phyloP scores from a whole-genome alignment of 177 flowering plant species.

The Tripterygium wilfordii region DNA sequence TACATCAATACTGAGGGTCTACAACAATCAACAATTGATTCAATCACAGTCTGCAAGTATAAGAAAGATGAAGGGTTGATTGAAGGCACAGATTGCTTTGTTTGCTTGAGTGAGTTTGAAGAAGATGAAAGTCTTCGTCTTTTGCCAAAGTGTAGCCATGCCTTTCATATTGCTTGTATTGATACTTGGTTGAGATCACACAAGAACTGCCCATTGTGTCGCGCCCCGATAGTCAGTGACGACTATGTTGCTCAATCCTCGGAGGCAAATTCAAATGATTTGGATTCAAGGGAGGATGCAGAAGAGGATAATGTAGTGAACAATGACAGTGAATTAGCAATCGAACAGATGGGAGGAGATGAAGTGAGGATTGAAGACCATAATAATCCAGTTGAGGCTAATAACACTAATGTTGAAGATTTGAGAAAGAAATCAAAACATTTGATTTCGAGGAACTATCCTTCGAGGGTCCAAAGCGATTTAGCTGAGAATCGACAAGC shows the following conservation, averaged over 20 bases:
- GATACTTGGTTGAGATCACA: slow-evolving; percentile 42
- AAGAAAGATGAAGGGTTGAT: slow-evolving; percentile 21
- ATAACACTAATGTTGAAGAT: background rate
- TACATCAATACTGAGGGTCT: slow-evolving; percentile 29
- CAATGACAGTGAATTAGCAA: background rate
- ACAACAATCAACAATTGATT: slow-evolving; percentile 23
- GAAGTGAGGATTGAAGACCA: background rate
- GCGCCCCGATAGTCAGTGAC: slow-evolving; percentile 21
- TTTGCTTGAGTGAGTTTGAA: slow-evolving; percentile 32
- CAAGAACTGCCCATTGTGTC: slow-evolving; percentile 38
- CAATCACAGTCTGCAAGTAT: slow-evolving; percentile 24
- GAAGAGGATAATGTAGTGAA: slow-evolving; percentile 5
- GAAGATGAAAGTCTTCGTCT: slow-evolving; percentile 34
- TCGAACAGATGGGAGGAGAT: slow-evolving; percentile 1
- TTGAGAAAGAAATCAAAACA: no score
- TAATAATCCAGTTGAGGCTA: slow-evolving; percentile 3
- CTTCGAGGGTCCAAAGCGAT: slow-evolving; percentile 26
- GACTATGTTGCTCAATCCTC: background rate
- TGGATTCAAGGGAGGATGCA: slow-evolving; percentile 3
- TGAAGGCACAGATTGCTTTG: slow-evolving; percentile 33
- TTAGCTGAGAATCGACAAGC: slow-evolving; percentile 13
- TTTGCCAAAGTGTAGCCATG: slow-evolving; percentile 39
- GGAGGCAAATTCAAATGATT: slow-evolving; percentile 6
- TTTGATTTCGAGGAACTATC: no score
- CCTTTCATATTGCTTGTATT: slow-evolving; percentile 34